Percentiles rank a stretch among this genome's conserved stretches.
These are phyloP conservation scores for Xylogone sp. DNA, from an alignment of 2,329 filamentous ascomycete species.

Conservation along the genomic window DNA sequence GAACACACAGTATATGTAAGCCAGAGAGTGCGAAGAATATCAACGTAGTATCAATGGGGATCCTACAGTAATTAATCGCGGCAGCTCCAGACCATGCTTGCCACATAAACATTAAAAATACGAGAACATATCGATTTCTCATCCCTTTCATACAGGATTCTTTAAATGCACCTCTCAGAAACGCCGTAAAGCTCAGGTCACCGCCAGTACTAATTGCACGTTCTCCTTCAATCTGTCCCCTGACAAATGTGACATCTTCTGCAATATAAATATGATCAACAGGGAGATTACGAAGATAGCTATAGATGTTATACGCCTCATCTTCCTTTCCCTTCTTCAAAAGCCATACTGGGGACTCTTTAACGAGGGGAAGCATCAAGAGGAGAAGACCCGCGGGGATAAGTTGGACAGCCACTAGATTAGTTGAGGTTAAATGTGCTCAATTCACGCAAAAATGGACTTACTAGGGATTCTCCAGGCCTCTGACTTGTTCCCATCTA, in stretches of 20 bases:
- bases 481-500: constrained; percentile 17
- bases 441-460: neutral
- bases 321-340: constrained; percentile 60
- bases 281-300: constrained; percentile 61
- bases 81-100: constrained; percentile 16
- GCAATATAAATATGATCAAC: constrained; percentile 61
- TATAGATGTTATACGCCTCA: constrained; percentile 53
- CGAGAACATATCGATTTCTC: constrained; percentile 35
- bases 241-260: constrained; percentile 54
- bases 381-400: constrained; percentile 62
- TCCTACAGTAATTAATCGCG: constrained; percentile 7
- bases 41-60: neutral
- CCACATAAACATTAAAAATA: constrained; percentile 23
- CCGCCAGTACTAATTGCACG: constrained; percentile 1
- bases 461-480: constrained; percentile 8
- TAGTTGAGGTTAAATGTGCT: neutral
- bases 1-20: no score
- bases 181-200: constrained; percentile 16
- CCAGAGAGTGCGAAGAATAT: constrained; percentile 27
- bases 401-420: constrained; percentile 48
- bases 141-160: constrained; percentile 26
- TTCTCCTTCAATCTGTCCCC: neutral
- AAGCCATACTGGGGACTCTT: constrained; percentile 67
- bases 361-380: constrained; percentile 52
- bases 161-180: constrained; percentile 19